phyloP scores from a whole-genome alignment of 306 rosid species.

The Prunus campanulata region DNA sequence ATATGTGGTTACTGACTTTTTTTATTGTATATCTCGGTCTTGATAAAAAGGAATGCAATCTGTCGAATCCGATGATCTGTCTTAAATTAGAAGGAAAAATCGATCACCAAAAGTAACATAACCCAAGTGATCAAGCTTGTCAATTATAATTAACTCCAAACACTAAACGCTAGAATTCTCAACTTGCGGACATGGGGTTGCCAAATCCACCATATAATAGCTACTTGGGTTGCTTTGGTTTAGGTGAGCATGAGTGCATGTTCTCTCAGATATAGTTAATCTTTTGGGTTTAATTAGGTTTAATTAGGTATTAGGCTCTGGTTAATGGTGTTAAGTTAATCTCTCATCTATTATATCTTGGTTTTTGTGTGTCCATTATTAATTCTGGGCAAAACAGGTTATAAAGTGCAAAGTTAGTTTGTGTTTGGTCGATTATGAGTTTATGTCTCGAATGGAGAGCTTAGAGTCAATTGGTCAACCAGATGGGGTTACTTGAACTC shows the following conservation, averaged over 20 bases:
- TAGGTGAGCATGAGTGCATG: background rate
- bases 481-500: no score
- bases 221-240: background rate
- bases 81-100: conserved; percentile 1
- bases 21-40: conserved; percentile 8
- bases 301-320: background rate
- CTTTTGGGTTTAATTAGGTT: no score
- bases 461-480: background rate
- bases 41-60: background rate
- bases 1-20: background rate
- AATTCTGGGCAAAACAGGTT: background rate
- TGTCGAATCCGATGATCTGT: background rate
- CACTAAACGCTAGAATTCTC: no score
- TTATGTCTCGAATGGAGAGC: background rate
- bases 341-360: background rate
- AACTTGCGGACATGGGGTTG: no score
- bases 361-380: background rate
- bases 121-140: background rate
- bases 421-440: background rate
- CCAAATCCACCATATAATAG: no score
- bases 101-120: background rate
- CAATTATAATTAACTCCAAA: background rate
- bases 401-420: background rate
- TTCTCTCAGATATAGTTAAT: no score
- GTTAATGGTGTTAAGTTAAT: background rate